A percentile compares a stretch with the other conserved stretches of the same genome.
phyloP scores from a whole-genome alignment of 1,139 yeast genomes.

The Suhomyces ambrosiae region DNA sequence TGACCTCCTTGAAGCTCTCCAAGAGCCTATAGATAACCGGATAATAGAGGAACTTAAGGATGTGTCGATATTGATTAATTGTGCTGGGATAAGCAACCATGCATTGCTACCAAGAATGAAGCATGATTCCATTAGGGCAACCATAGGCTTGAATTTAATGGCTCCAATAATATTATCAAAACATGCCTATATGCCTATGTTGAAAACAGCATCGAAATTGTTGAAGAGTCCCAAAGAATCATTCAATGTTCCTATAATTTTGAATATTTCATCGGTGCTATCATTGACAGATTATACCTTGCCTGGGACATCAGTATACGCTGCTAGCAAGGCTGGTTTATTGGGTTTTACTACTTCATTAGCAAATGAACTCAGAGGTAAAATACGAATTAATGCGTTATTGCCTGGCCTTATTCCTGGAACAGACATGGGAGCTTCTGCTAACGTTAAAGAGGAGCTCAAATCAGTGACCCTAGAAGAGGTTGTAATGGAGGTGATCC shows the following conservation, averaged over 20 bases:
- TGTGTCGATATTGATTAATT: constrained; percentile 61
- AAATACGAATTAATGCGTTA: constrained; percentile 60
- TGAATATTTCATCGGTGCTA: constrained; percentile 77
- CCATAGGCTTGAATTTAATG: constrained; percentile 63
- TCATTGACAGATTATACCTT: constrained; percentile 43
- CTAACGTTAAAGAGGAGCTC: constrained; percentile 23
- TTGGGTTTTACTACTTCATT: constrained; percentile 65
- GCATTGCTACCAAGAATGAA: constrained; percentile 53
- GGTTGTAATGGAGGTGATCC: constrained; percentile 33
- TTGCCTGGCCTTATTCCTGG: constrained; percentile 73
- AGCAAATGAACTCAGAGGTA: constrained; percentile 61
- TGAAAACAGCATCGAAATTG: constrained; percentile 27
- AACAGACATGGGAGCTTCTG: constrained; percentile 67
- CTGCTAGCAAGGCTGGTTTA: constrained; percentile 81
- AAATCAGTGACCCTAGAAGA: constrained; percentile 22
- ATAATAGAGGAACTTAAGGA: constrained; percentile 24
- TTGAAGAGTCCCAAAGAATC: constrained; percentile 1
- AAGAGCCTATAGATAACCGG: constrained; percentile 9
- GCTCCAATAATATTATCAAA: constrained; percentile 66
- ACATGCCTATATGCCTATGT: constrained; percentile 48
- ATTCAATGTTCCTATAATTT: constrained; percentile 29
- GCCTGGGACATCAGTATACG: constrained; percentile 73
- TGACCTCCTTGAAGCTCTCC: constrained; percentile 41
- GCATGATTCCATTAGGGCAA: constrained; percentile 41
- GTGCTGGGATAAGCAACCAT: constrained; percentile 80